Evolutionary conservation across 805 yeast species (phyloP).

Genomic region (Pichia rugopelliculosa): DNA sequence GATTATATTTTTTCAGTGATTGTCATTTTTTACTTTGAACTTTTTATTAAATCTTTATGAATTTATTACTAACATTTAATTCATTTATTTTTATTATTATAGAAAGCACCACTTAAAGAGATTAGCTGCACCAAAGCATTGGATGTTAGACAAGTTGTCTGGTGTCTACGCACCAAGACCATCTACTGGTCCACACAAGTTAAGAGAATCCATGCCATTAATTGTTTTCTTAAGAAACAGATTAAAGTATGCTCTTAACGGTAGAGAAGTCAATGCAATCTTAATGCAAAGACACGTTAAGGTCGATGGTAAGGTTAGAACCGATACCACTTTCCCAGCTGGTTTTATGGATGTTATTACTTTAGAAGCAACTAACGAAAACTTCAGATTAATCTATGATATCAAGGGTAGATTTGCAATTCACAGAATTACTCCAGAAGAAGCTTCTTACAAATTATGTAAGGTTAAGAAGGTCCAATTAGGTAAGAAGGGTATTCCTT

Average conservation of each 20-base stretch:
- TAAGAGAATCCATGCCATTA: slow-evolving; percentile 96
- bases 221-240: slow-evolving; percentile 97
- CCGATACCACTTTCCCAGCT: slow-evolving; percentile 97
- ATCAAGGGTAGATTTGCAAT: slow-evolving; percentile 98
- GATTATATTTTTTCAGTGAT: neutral
- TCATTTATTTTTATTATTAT: slow-evolving; percentile 15
- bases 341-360: slow-evolving; percentile 99
- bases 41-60: neutral
- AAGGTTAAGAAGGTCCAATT: slow-evolving; percentile 97
- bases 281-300: slow-evolving; percentile 97
- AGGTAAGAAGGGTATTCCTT: slow-evolving; percentile 98
- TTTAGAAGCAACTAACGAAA: slow-evolving; percentile 96
- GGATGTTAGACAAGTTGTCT: slow-evolving; percentile 99
- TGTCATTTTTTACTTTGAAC: neutral
- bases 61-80: slow-evolving; percentile 1
- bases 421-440: slow-evolving; percentile 99
- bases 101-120: slow-evolving; percentile 99
- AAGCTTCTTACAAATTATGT: slow-evolving; percentile 96
- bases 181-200: slow-evolving; percentile 99
- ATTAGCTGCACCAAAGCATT: slow-evolving; percentile 99
- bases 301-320: slow-evolving; percentile 99
- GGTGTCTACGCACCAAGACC: slow-evolving; percentile 99
- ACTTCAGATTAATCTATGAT: slow-evolving; percentile 98
- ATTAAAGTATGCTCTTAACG: slow-evolving; percentile 97
- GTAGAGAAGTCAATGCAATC: slow-evolving; percentile 97